Evolutionary conservation across 2,329 filamentous ascomycete species (phyloP), one percentile per base, ranked within the genome.

Genomic region (Monosporascus ibericus): DNA sequence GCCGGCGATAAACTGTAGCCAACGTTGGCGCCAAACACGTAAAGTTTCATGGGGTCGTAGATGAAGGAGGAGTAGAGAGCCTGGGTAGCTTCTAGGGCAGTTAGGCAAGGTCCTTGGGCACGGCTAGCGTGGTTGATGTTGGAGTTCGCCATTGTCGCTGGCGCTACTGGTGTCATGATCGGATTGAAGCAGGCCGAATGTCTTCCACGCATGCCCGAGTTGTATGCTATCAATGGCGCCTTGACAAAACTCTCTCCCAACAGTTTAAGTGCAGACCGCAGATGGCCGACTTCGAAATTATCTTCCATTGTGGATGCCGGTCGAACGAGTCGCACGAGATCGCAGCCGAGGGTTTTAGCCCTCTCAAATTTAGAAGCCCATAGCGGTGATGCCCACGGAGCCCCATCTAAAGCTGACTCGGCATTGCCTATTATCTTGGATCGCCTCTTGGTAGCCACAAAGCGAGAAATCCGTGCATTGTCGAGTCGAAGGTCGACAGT

Each of bases 1-100:
- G 85, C 84, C 1, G 88, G 87, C 0, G 87, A 90, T 52, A 91
- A 67, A 64, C 85, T 90, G 70, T 88, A 88, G 48, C 77, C 80
- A 9, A 88, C 82, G 51, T 85, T 85, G 51, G 81, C 84, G n/a
- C 88, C 88, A 48, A 90, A 81, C 36, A 91, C 85, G 59, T 87
- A 88, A 51, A 88, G 82, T 48, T 85, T 82, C 75, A 91, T 82
- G 0, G 84, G 77, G 40, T 90, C 84, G 49, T 84, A 80, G 1
- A 86, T 74, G 53, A 86, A 87, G 1, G 81, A 84, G 4, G 82
- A 75, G 60, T 84, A 88, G 0, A 90, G 74, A 1, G 85, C 82
- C 55, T 79, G 70, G 6, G 85, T 87, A 0, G 85, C 81, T 54
- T 88, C 79, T 9, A 76, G 70, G 1, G 85, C 77, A 0, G 86